phyloP scores from a whole-genome alignment of 2,329 filamentous ascomycete species.

The Ceratocystis cacaofunesta region DNA sequence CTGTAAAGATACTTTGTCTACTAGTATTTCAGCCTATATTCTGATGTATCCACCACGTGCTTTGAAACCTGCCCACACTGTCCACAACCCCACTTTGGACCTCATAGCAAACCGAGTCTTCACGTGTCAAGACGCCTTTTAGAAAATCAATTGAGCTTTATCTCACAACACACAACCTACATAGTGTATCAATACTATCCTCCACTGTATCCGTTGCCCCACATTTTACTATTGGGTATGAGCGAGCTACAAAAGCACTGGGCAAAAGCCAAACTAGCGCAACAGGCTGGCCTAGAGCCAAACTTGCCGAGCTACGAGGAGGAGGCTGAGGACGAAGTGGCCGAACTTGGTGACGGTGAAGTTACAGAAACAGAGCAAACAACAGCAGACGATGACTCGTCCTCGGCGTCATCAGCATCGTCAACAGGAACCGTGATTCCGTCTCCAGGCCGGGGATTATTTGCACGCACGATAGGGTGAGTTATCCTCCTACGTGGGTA shows the following conservation, averaged over 20 bases:
- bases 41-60: background rate
- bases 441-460: constrained; percentile 55
- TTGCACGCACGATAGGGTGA: constrained; percentile 56
- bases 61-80: background rate
- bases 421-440: constrained; percentile 87
- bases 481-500: constrained; percentile 19
- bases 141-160: background rate
- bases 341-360: background rate
- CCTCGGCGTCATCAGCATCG: constrained; percentile 52
- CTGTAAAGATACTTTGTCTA: background rate
- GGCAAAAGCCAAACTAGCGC: constrained; percentile 57
- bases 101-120: constrained; percentile 4
- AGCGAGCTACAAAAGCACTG: constrained; percentile 69
- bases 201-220: background rate
- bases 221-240: constrained; percentile 34
- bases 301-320: constrained; percentile 5
- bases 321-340: background rate
- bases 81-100: constrained; percentile 16
- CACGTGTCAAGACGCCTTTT: background rate
- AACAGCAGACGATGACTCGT: constrained; percentile 45
- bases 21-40: background rate
- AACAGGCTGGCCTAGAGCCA: constrained; percentile 27
- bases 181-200: background rate
- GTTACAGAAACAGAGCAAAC: constrained; percentile 21
- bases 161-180: background rate